Percentiles rank a stretch among this genome's conserved stretches.
Conservation (phyloP, 2,329 filamentous ascomycete species). For the Ceratocystis smalleyi region DNA sequence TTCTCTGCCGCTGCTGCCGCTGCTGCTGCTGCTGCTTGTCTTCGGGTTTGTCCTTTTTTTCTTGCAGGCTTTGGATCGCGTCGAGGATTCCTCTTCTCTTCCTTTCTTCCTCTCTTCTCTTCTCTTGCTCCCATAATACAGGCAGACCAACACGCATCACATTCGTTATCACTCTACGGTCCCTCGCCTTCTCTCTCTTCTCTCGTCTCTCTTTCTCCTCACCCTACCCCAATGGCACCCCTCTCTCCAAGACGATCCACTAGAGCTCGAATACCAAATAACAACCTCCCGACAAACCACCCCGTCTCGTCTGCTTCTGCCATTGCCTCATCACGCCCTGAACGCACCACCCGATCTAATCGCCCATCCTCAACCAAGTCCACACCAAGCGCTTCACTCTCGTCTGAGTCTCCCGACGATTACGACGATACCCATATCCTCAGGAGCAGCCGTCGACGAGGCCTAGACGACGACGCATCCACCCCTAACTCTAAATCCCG, state of each 20-base stretch:
- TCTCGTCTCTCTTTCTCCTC: slow-evolving; percentile 22
- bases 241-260: slow-evolving; percentile 73
- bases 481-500: slow-evolving; percentile 1
- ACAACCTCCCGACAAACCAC: slow-evolving; percentile 44
- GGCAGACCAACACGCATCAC: neutral
- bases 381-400: slow-evolving; percentile 55
- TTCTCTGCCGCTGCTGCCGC: neutral
- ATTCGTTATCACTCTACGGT: neutral
- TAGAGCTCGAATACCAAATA: slow-evolving; percentile 65
- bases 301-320: slow-evolving; percentile 27
- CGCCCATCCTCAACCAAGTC: slow-evolving; percentile 56
- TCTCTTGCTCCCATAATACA: slow-evolving; percentile 20
- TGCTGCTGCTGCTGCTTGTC: neutral
- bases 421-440: slow-evolving; percentile 54
- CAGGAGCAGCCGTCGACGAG: slow-evolving; percentile 65
- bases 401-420: slow-evolving; percentile 53
- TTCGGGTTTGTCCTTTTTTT: neutral
- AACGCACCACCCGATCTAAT: slow-evolving; percentile 57
- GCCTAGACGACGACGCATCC: slow-evolving; percentile 42
- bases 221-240: slow-evolving; percentile 38
- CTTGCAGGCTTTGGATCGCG: neutral
- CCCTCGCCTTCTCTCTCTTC: slow-evolving; percentile 21
- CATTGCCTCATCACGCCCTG: slow-evolving; percentile 60
- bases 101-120: slow-evolving; percentile 22
- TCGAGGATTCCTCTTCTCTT: neutral